Evolutionary conservation across 768 basidiomycete species (phyloP), one percentile per base, ranked within the genome.

Genomic region (Kwoniella heveanensis): DNA sequence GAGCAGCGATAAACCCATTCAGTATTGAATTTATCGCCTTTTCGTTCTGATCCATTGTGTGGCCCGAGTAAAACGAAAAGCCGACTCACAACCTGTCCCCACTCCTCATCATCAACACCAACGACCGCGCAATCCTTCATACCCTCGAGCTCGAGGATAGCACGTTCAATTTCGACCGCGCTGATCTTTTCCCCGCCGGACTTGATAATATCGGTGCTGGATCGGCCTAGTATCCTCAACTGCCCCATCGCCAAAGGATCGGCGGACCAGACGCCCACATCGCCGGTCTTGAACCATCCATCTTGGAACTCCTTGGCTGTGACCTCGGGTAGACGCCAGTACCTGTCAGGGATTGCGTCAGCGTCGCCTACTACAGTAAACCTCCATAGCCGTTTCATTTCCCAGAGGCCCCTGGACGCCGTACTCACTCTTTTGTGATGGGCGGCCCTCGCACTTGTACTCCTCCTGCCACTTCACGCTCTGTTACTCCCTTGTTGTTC

Each of bases 221-320:
- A 64, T 9, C 77, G 39, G 0, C 77, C 77, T 12, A 74, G 60
- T 26, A 78, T 68, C 47, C 66, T 61, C 44, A 62, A 64, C 15
- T 65, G 67, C 17, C 72, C 62, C 24, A 32, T 25, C 19, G 62
- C 56, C 5, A n/a, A 68, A 9, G 66, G 37, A 13, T 66, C 69
- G n/a, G 54, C 53, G 5, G 70, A 65, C 21, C 64, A 66, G 12
- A 76, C 61, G 19, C 68, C 77, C 26, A 78, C 67, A 54, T 78
- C 77, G 15, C 77, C 77, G 2, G 77, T 72, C 65, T 74, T 76
- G 63, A 78, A 78, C 72, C 72, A 78, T 22, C 69, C 67, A 47
- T 72, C 72, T 17, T 58, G 54, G 57, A 74, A 74, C 58, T 76
- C 77, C 44, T 71, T 69, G n/a, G 64, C 65, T 13, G 74, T 78